Base-by-base conservation (phyloP, 2,329 filamentous ascomycete species). In the Fusarium cyanostomum region DNA sequence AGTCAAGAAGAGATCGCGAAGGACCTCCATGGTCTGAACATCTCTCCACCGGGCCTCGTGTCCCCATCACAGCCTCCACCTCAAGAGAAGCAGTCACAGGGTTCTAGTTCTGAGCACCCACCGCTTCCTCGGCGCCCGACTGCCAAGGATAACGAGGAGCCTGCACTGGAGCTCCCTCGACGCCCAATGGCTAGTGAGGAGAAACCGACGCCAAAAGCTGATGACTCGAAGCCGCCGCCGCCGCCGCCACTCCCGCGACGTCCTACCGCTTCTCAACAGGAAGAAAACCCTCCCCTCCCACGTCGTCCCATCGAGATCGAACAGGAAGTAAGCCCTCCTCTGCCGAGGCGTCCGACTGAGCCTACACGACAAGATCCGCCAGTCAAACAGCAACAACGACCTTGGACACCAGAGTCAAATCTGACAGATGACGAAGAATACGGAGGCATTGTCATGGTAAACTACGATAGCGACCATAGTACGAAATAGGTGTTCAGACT, bases 391-490 rank as follows among this genome's bases (percentile, higher is more conserved):
- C 43, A 53, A 33, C 39, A 61, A 8, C 65, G 71, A 15, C 64
- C 72, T 8, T 55, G 67, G 41, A 72, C 74, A 5, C 71, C 70
- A 4, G 67, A 66, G 4, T 67, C 71, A 6, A 69, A 72, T 50
- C 51, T 56, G 13, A 62, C 64, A 2, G 76, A 78, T 8, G 74
- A 79, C 9, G 77, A 75, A 13, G 75, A 75, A 30, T 76, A 75
- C 42, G 64, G 63, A 3, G 71, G 68, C 5, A 80, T 80, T 30
- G 67, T 59, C 21, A 78, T 80, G 79, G 69, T 76, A 18, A 71
- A 75, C 37, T 72, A 80, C 33, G 77, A 76, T 11, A 72, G 58
- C 6, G 62, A 65, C 15, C 31, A 52, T 18, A 65, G 62, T 46
- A 39, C 27, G 24, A 65, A 64, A 24, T 52, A 39, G 48, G 18